Conservation (phyloP, 129 eudicot species). For the Chrysanthemum makinoi region DNA sequence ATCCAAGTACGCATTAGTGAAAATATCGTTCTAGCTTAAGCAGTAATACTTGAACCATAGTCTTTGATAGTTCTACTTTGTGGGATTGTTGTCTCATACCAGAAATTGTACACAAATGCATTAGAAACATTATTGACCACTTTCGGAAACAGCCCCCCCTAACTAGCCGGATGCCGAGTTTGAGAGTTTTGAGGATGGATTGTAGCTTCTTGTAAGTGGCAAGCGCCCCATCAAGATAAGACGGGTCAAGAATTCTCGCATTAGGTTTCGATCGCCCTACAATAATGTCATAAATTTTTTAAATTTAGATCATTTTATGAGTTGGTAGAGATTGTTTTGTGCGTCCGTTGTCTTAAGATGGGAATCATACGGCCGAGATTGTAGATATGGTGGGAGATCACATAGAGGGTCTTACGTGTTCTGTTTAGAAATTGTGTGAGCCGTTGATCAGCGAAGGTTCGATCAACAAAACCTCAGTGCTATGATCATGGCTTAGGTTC, state of each 20-base stretch:
- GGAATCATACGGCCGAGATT: no score
- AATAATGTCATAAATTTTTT: constrained; percentile 11
- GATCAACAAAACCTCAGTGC: constrained; percentile 66
- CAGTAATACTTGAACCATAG: neutral
- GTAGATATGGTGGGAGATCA: no score
- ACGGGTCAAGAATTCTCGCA: constrained; percentile 68
- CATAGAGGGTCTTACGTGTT: no score
- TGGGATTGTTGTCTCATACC: constrained; percentile 36
- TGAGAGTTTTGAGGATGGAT: constrained; percentile 39
- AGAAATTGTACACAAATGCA: constrained; percentile 73
- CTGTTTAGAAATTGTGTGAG: constrained; percentile 15
- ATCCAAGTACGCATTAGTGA: constrained; percentile 54
- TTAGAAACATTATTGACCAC: constrained; percentile 74
- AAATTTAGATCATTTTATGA: neutral
- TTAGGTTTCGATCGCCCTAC: constrained; percentile 76
- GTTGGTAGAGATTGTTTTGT: neutral
- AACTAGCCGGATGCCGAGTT: constrained; percentile 66
- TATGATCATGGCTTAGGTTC: constrained; percentile 51
- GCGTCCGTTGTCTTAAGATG: no score
- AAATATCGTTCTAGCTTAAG: no score
- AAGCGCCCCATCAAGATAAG: constrained; percentile 53
- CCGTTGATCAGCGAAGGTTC: constrained; percentile 43
- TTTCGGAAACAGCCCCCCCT: constrained; percentile 89
- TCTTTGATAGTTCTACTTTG: neutral
- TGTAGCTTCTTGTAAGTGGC: constrained; percentile 55